These are phyloP conservation scores for Circinella minor DNA, from an alignment of 371 early-diverging fungal genomes.

Conservation along the genomic window DNA sequence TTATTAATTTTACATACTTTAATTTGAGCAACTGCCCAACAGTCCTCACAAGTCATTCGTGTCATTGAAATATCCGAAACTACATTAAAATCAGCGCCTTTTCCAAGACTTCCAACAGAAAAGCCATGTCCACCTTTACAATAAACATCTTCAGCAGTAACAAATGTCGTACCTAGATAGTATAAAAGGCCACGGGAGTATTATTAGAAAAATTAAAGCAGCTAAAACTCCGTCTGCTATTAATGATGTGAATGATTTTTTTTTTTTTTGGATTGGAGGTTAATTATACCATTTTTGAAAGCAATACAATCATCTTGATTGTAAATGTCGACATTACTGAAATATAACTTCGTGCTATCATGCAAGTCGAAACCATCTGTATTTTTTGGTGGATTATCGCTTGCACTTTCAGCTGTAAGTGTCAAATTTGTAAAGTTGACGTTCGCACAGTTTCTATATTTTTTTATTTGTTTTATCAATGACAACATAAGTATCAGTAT, in stretches of 20 bases:
- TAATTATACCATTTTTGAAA: conserved; percentile 16
- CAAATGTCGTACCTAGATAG: conserved; percentile 5
- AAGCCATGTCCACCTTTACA: conserved; percentile 21
- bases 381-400: conserved; percentile 15
- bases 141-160: conserved; percentile 13
- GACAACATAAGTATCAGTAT: too few species aligned
- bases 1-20: conserved; percentile 6
- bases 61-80: conserved; percentile 19
- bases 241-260: neutral
- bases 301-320: conserved; percentile 23
- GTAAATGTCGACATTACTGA: conserved; percentile 13
- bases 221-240: neutral
- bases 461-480: too few species aligned
- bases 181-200: too few species aligned
- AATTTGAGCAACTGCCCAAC: conserved; percentile 20
- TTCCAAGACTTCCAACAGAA: conserved; percentile 20
- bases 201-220: too few species aligned
- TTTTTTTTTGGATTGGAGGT: neutral
- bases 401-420: conserved; percentile 13
- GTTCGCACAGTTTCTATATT: conserved; percentile 10
- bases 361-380: conserved; percentile 17
- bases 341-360: conserved; percentile 6
- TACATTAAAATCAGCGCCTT: conserved; percentile 7
- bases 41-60: conserved; percentile 18
- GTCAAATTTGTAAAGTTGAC: conserved; percentile 18